These are phyloP conservation scores for Plantago rigida DNA, from an alignment of 305 asterid genomes.

Conservation along the genomic window DNA sequence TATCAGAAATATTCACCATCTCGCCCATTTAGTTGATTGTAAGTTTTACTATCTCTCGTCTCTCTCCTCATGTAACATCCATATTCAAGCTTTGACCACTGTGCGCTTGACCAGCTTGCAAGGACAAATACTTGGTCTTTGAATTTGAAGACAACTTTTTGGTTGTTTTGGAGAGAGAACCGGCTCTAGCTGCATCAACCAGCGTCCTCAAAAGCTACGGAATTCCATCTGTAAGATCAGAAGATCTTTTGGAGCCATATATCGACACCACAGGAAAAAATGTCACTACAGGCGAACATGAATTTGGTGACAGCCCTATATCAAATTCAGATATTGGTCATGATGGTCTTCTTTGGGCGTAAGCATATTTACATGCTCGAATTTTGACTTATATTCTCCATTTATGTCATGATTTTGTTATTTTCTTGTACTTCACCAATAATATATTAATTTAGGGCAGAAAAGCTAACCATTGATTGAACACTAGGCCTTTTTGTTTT, in stretches of 20 bases:
- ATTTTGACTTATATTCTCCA: constrained; percentile 1
- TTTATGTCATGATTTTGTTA: constrained; percentile 12
- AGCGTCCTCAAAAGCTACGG: constrained; percentile 76
- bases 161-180: constrained; percentile 79
- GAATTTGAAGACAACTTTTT: constrained; percentile 85
- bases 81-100: constrained; percentile 16
- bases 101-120: constrained; percentile 50
- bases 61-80: not conserved
- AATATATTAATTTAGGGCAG: constrained; percentile 3
- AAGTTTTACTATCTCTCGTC: constrained; percentile 31
- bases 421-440: constrained; percentile 5
- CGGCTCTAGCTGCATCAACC: constrained; percentile 58
- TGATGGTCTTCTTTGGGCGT: constrained; percentile 78
- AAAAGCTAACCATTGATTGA: constrained; percentile 13
- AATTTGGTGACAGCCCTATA: constrained; percentile 58
- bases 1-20: constrained; percentile 84
- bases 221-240: constrained; percentile 76
- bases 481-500: constrained; percentile 4
- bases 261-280: constrained; percentile 31
- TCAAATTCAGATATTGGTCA: constrained; percentile 62
- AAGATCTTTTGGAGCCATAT: constrained; percentile 63
- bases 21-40: constrained; percentile 87
- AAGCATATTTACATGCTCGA: constrained; percentile 23
- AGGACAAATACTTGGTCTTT: constrained; percentile 65
- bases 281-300: constrained; percentile 31